phyloP scores from a whole-genome alignment of 2,329 filamentous ascomycete species.

The Sclerotinia trifoliorum region DNA sequence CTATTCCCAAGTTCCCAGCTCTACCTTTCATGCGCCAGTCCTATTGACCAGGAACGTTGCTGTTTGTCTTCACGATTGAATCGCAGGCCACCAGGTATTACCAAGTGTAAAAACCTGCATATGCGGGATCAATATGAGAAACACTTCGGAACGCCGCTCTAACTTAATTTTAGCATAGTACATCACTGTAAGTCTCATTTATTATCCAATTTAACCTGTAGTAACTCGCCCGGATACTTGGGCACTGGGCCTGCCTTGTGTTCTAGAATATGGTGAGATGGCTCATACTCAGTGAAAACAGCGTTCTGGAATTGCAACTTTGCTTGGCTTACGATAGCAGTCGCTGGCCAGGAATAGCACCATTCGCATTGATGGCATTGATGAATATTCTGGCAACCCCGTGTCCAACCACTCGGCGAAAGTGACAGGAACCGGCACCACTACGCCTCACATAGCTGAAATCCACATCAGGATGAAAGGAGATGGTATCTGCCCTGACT shows the following conservation, averaged over 20 bases:
- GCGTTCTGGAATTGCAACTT: no score
- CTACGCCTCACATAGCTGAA: constrained; percentile 44
- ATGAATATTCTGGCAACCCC: constrained; percentile 40
- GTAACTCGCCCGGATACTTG: constrained; percentile 46
- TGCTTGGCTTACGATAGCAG: constrained; percentile 7
- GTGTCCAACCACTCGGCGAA: constrained; percentile 42
- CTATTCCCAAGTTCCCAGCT: constrained; percentile 13
- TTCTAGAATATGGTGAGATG: constrained; percentile 41
- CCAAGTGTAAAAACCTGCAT: no score
- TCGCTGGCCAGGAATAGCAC: constrained; percentile 41
- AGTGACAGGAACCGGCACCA: constrained; percentile 42
- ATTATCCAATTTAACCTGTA: constrained; percentile 41
- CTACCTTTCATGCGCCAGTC: constrained; percentile 46
- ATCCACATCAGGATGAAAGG: constrained; percentile 44
- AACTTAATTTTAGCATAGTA: not conserved
- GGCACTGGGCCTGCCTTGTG: constrained; percentile 42
- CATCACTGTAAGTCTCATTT: constrained; percentile 26
- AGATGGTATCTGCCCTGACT: constrained; percentile 42
- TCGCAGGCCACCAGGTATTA: constrained; percentile 44
- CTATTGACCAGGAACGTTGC: constrained; percentile 46
- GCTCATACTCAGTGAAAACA: constrained; percentile 46
- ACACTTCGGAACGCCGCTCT: constrained; percentile 24
- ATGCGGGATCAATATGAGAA: constrained; percentile 43
- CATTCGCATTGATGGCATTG: constrained; percentile 43
- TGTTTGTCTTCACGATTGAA: constrained; percentile 40